phyloP scores from a whole-genome alignment of 306 rosid species.

The Trifolium pratense region DNA sequence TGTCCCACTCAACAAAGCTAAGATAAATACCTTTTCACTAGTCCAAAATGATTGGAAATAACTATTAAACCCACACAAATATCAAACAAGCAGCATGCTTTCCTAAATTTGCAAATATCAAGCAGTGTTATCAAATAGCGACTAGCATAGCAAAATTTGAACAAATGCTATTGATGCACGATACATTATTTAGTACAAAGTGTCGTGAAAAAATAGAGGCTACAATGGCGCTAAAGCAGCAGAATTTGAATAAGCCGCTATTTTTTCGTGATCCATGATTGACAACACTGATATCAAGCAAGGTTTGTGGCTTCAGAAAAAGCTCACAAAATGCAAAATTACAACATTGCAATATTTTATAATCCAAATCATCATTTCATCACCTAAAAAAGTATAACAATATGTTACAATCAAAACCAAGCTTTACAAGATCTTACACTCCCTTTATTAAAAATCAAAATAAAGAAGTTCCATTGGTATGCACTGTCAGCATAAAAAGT shows the following conservation, averaged over 20 bases:
- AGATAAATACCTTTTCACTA: not conserved
- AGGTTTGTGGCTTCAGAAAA: not conserved
- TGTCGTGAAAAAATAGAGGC: too few relatives aligned
- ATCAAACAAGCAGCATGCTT: slow-evolving; percentile 10
- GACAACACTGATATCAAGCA: slow-evolving; percentile 22
- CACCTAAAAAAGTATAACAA: slow-evolving; percentile 5
- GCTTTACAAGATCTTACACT: slow-evolving; percentile 28
- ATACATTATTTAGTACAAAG: too few relatives aligned
- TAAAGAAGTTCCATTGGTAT: not conserved
- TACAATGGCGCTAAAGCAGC: too few relatives aligned
- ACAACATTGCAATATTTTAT: not conserved
- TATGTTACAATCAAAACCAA: too few relatives aligned
- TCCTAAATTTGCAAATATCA: not conserved
- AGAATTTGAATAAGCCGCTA: too few relatives aligned
- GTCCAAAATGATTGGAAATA: slow-evolving; percentile 6
- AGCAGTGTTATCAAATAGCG: too few relatives aligned
- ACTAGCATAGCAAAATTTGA: too few relatives aligned
- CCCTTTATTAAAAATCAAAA: not conserved
- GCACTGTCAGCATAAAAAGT: not conserved
- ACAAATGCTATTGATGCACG: too few relatives aligned
- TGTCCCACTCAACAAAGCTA: slow-evolving; percentile 6
- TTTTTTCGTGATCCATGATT: too few relatives aligned
- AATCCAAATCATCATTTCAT: slow-evolving; percentile 24
- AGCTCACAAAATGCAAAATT: not conserved
- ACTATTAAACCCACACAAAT: slow-evolving; percentile 15